Conservation (phyloP, 768 basidiomycete species). For the Podaxis rugospora region DNA sequence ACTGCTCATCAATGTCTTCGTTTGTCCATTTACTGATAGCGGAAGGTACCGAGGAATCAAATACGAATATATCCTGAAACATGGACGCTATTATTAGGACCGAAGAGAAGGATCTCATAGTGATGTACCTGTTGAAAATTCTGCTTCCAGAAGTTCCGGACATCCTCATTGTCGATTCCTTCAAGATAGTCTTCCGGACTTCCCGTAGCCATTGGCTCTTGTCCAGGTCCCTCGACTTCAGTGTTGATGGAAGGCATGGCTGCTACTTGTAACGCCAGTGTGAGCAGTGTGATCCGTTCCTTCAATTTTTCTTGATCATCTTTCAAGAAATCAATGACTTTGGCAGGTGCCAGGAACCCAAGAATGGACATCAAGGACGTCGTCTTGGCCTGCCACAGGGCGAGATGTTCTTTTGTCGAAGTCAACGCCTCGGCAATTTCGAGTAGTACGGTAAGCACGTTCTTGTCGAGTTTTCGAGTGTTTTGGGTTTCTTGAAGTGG, state of each 20-base stretch:
- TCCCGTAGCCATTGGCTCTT: slow-evolving; percentile 1
- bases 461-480: slow-evolving; percentile 13
- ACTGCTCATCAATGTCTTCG: slow-evolving; percentile 13
- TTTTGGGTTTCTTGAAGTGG: slow-evolving; percentile 14
- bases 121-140: slow-evolving; percentile 21
- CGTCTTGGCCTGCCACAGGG: slow-evolving; percentile 15
- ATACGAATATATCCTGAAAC: background rate
- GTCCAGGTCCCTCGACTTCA: slow-evolving; percentile 11
- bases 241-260: slow-evolving; percentile 14
- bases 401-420: slow-evolving; percentile 17
- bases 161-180: slow-evolving; percentile 11
- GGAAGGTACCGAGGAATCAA: background rate
- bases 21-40: slow-evolving; percentile 14
- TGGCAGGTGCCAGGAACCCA: slow-evolving; percentile 18
- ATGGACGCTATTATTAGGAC: background rate
- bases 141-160: slow-evolving; percentile 19
- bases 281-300: slow-evolving; percentile 20
- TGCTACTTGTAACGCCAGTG: slow-evolving; percentile 1
- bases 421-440: slow-evolving; percentile 17
- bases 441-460: background rate
- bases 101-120: background rate
- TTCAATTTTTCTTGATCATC: slow-evolving; percentile 20
- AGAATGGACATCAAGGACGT: slow-evolving; percentile 10
- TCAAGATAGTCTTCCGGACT: background rate
- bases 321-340: slow-evolving; percentile 16